Evolutionary conservation across 768 basidiomycete genomes (phyloP).

Genomic region (Galerina sulciceps): DNA sequence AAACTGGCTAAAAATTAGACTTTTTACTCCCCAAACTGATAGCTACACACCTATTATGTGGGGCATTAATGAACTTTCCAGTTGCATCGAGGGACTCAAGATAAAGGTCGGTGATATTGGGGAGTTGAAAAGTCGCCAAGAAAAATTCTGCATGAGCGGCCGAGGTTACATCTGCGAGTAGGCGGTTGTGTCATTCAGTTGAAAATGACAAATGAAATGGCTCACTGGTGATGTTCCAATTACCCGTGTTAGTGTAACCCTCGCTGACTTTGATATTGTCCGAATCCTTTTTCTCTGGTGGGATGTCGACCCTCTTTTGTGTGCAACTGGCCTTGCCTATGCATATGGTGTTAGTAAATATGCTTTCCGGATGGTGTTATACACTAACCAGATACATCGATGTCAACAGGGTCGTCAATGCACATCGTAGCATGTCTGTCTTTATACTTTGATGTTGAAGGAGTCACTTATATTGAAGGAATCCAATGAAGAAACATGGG

Average conservation of each 20-base stretch:
- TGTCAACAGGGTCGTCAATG: conserved; percentile 19
- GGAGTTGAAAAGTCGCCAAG: conserved; percentile 24
- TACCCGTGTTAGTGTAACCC: conserved; percentile 26
- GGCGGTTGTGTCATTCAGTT: neutral
- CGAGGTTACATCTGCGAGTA: conserved; percentile 22
- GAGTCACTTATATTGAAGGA: neutral
- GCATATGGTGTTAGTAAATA: neutral
- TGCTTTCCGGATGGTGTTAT: neutral
- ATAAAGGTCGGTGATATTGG: conserved; percentile 22
- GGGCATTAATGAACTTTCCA: conserved; percentile 31
- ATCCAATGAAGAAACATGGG: neutral
- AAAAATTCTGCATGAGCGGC: conserved; percentile 31
- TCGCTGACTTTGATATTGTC: conserved; percentile 26
- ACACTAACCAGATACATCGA: conserved; percentile 19
- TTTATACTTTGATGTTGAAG: conserved; percentile 21
- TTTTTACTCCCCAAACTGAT: neutral
- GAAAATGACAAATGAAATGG: neutral
- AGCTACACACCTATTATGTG: conserved; percentile 23
- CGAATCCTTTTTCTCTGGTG: conserved; percentile 18
- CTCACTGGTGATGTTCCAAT: conserved; percentile 33
- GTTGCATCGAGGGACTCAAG: conserved; percentile 13
- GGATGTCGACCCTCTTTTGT: conserved; percentile 23
- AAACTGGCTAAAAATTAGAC: conserved; percentile 18
- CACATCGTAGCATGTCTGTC: conserved; percentile 31
- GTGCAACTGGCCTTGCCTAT: conserved; percentile 23